phyloP scores from a whole-genome alignment of 2,329 filamentous ascomycete genomes.

The Penicillium sclerotigenum region DNA sequence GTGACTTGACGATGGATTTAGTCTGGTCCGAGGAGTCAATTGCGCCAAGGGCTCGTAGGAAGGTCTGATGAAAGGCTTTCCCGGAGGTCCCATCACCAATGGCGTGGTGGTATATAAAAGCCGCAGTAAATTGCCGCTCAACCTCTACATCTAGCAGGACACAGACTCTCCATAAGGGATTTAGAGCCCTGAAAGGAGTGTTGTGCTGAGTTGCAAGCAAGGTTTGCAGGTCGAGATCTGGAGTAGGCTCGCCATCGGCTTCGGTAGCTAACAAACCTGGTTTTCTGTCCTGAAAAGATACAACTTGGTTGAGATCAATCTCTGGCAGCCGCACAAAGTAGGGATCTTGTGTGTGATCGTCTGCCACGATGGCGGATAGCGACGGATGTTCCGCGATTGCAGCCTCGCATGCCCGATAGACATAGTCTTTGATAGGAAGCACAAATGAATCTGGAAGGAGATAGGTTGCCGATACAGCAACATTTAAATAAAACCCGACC shows the following conservation, averaged over 20 bases:
- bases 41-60: conserved; percentile 38
- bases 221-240: conserved; percentile 43
- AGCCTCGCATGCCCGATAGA: conserved; percentile 38
- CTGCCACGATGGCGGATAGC: conserved; percentile 44
- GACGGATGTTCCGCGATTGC: conserved; percentile 43
- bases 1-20: conserved; percentile 22
- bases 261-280: conserved; percentile 13
- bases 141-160: conserved; percentile 33
- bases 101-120: conserved; percentile 50
- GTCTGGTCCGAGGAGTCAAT: conserved; percentile 13
- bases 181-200: conserved; percentile 33
- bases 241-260: conserved; percentile 12
- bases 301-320: conserved; percentile 41
- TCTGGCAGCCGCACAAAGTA: conserved; percentile 46
- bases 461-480: conserved; percentile 42
- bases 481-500: conserved; percentile 46
- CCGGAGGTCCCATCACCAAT: conserved; percentile 48
- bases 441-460: conserved; percentile 25
- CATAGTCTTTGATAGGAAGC: conserved; percentile 28
- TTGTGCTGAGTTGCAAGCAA: conserved; percentile 44
- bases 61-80: conserved; percentile 45
- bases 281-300: conserved; percentile 35
- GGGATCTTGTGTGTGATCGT: conserved; percentile 40
- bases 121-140: conserved; percentile 39
- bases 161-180: conserved; percentile 47